A percentile compares a stretch with the other conserved stretches of the same genome.
Evolutionary conservation across 345 rosid species (phyloP).

Genomic region (Sisymbrium altissimum): DNA sequence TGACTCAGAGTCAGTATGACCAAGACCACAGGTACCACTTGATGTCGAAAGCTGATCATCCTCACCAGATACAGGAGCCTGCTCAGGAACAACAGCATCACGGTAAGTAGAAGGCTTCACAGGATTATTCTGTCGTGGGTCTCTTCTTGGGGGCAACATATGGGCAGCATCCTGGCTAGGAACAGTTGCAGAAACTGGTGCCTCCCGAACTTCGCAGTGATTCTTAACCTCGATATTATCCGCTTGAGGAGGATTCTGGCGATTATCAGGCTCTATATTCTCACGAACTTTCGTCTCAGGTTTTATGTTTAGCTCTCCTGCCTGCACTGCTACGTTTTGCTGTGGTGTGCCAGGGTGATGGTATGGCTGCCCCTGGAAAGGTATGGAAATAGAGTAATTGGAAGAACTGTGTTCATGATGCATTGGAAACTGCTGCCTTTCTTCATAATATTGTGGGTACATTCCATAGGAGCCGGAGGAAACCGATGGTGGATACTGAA

Average conservation of each 20-base stretch:
- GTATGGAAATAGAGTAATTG: slow-evolving; percentile 37
- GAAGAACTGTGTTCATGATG: slow-evolving; percentile 38
- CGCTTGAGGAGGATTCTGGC: slow-evolving; percentile 34
- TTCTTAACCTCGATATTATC: slow-evolving; percentile 38
- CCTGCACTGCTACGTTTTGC: slow-evolving; percentile 39
- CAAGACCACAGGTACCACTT: slow-evolving; percentile 42
- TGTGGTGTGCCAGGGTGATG: slow-evolving; percentile 42
- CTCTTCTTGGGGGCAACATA: slow-evolving; percentile 37
- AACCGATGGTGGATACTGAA: slow-evolving; percentile 45
- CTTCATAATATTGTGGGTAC: slow-evolving; percentile 49
- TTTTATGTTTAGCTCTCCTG: slow-evolving; percentile 35
- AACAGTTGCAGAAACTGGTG: slow-evolving; percentile 31
- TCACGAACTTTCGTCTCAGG: slow-evolving; percentile 41
- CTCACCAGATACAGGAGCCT: slow-evolving; percentile 40
- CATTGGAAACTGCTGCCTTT: slow-evolving; percentile 39
- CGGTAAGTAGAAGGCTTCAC: slow-evolving; percentile 41
- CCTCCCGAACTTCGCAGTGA: slow-evolving; percentile 36
- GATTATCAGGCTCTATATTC: slow-evolving; percentile 35
- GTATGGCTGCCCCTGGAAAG: slow-evolving; percentile 38
- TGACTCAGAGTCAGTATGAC: slow-evolving; percentile 45
- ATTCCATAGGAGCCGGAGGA: slow-evolving; percentile 48
- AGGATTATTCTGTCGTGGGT: slow-evolving; percentile 31
- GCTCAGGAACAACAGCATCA: slow-evolving; percentile 40
- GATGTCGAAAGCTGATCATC: slow-evolving; percentile 48
- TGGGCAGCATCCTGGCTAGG: slow-evolving; percentile 32